A percentile compares a stretch with the other conserved stretches of the same genome.
phyloP scores from a whole-genome alignment of 352 stramenopile species.

The Globisporangium iwayamae region DNA sequence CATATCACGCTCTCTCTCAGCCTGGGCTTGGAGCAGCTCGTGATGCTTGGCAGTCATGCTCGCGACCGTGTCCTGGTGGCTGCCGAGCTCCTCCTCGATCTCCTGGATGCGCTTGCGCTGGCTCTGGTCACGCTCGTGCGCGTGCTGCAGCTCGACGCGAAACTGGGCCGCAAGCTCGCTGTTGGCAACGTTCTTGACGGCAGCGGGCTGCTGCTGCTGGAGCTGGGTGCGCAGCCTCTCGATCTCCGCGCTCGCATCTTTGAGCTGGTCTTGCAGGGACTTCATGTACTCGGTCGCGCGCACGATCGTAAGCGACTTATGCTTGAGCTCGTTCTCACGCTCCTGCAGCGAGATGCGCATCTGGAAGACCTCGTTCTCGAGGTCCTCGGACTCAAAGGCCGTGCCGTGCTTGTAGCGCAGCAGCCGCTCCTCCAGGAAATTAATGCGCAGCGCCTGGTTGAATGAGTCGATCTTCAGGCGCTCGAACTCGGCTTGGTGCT shows the following conservation, averaged over 20 bases:
- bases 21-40: constrained; percentile 26
- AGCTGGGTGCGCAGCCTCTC: constrained; percentile 16
- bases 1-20: constrained; percentile 28
- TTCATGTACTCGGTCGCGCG: constrained; percentile 57
- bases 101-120: constrained; percentile 24
- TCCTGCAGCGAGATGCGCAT: constrained; percentile 56
- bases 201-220: constrained; percentile 16
- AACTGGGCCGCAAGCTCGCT: constrained; percentile 36
- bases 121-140: constrained; percentile 29
- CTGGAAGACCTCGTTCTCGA: constrained; percentile 61
- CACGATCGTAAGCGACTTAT: constrained; percentile 57
- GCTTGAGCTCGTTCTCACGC: constrained; percentile 56
- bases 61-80: constrained; percentile 26
- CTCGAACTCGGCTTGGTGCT: constrained; percentile 28
- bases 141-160: constrained; percentile 32
- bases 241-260: constrained; percentile 27
- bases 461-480: constrained; percentile 64
- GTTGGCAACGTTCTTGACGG: not conserved
- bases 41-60: constrained; percentile 31
- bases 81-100: constrained; percentile 35
- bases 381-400: constrained; percentile 52
- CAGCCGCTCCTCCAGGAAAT: constrained; percentile 55
- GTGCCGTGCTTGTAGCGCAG: constrained; percentile 56
- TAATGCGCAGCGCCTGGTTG: constrained; percentile 33
- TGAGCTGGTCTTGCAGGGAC: constrained; percentile 40